Conservation (phyloP, 495 filamentous ascomycete species). For the Talaromyces adpressus region DNA sequence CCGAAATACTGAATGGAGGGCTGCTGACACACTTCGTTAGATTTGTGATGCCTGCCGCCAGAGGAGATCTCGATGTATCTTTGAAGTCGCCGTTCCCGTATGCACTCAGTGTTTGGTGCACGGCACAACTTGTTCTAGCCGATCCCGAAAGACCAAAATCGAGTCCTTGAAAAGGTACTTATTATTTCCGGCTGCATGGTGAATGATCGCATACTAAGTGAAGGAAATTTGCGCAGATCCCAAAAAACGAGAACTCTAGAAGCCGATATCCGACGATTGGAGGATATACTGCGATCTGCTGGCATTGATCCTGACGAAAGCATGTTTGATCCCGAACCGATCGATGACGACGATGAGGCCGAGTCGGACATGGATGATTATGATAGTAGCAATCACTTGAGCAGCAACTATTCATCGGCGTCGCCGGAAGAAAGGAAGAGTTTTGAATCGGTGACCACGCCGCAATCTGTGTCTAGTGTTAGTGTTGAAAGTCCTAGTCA, state of each 20-base stretch:
- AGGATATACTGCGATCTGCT: conserved; percentile 74
- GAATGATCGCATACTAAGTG: neutral
- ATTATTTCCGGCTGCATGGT: neutral
- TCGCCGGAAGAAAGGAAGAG: neutral
- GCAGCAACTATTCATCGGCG: neutral
- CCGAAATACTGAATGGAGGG: neutral
- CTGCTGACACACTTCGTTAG: neutral
- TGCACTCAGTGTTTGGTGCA: neutral
- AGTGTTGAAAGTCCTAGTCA: conserved; percentile 17
- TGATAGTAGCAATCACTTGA: neutral
- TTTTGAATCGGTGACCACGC: neutral
- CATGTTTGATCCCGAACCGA: neutral
- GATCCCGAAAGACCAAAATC: neutral
- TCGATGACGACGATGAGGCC: neutral
- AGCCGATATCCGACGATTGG: conserved; percentile 80
- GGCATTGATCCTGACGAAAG: conserved; percentile 5
- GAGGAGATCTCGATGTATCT: conserved; percentile 1
- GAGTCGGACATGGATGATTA: conserved; percentile 2
- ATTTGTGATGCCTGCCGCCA: conserved; percentile 6
- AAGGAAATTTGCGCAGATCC: conserved; percentile 41
- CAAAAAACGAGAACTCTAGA: conserved; percentile 93
- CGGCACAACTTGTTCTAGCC: neutral
- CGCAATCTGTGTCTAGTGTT: conserved; percentile 14
- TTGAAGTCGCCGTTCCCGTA: neutral
- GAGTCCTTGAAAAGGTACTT: conserved; percentile 5